Base-by-base conservation (phyloP, 345 rosid species). In the Aquilaria yunnanensis region DNA sequence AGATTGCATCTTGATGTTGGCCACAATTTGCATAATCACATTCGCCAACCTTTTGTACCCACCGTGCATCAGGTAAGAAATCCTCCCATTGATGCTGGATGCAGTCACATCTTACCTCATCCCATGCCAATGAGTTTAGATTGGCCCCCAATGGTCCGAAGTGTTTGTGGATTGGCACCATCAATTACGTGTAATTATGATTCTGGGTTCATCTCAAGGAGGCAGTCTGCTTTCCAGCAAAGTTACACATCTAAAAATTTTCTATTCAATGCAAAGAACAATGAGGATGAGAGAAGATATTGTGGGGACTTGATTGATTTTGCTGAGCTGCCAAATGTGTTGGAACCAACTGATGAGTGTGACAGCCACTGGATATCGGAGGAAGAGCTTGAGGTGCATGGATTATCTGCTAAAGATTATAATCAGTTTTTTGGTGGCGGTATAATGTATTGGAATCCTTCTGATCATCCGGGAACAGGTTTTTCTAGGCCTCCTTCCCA, bases 381-480 rank as follows among this genome's bases (percentile, higher is more conserved):
- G 71, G 98, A 93, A 78, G 98, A 93, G 67, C 61, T 80, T 66
- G 98, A 93, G 81, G 78, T 87, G 69, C 97, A 80, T 67, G 78
- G 81, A 23, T 84, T 92, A 68, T 75, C 98, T 64, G 97, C 92
- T 60, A 77, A 83, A 67, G 98, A 93, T 78, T 93, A 89, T 74
- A 93, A 82, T 77, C 92, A 93, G 57, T 83, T 85, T 65, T 93
- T 93, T 67, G 98, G 98, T 71, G 98, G 97, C 31, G 97, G 98
- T 76, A 89, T 88, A 55, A 93, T 93, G 98, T 93, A 93, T 69
- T 93, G 98, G 98, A 77, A 93, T 78, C 84, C 97, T 77, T 87
- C 96, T 50, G 98, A 93, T 72, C 80, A 78, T 74, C 83, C 82
- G 23, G 96, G 90, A 61, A 70, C 88, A 32, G 90, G 94, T 69